These are phyloP conservation scores for Yamadazyma laniorum DNA, from an alignment of 805 yeast species.

Conservation along the genomic window DNA sequence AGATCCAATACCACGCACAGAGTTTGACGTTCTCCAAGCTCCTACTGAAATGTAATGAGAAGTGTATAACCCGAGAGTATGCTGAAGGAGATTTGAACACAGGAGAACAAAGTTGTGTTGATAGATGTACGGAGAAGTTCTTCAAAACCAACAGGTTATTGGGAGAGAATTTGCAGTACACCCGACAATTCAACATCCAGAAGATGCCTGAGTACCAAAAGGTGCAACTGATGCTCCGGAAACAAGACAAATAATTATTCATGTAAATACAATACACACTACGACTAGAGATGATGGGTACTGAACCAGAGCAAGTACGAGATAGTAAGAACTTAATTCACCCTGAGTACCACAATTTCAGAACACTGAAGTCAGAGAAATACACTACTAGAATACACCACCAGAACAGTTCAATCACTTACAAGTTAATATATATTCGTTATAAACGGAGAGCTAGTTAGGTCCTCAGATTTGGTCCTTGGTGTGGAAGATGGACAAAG, in stretches of 20 bases:
- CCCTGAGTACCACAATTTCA: too few relatives aligned
- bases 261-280: background rate
- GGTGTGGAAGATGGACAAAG: conserved; percentile 84
- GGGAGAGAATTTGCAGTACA: conserved; percentile 50
- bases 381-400: too few relatives aligned
- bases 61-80: conserved; percentile 84
- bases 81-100: conserved; percentile 82
- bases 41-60: conserved; percentile 59
- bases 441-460: too few relatives aligned
- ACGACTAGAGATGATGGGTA: too few relatives aligned
- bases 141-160: conserved; percentile 66
- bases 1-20: conserved; percentile 67
- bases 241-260: background rate
- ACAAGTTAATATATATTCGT: too few relatives aligned
- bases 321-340: too few relatives aligned
- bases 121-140: conserved; percentile 83
- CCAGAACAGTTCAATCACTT: too few relatives aligned
- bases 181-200: conserved; percentile 15
- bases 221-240: conserved; percentile 9
- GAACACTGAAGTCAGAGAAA: too few relatives aligned
- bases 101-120: conserved; percentile 81
- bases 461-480: conserved; percentile 49
- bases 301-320: too few relatives aligned
- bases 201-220: conserved; percentile 44
- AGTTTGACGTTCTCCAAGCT: conserved; percentile 54